Base-by-base conservation (phyloP, 768 basidiomycete species). In the Pleurotus giganteus region DNA sequence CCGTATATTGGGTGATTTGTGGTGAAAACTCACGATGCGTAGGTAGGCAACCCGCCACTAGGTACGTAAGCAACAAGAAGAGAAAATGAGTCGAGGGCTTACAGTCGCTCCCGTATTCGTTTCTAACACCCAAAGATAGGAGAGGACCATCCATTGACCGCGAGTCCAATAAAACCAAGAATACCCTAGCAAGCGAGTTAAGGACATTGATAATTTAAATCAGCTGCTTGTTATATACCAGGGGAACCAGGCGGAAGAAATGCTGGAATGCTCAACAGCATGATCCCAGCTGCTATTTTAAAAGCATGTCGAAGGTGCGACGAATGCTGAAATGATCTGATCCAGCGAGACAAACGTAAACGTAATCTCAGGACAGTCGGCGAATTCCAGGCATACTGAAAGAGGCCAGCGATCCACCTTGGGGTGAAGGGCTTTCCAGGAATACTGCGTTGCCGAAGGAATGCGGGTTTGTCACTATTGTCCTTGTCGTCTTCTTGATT, bases 131-230 rank as follows among this genome's bases (percentile, higher is more conserved):
- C 77, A 80, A 1, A 80, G 64, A 61, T 77, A 78, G 24, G 73
- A 76, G 56, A 79, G 74, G 7, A 76, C 65, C 73, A 79, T 75
- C 79, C 79, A 80, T 54, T 79, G 79, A 13, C 76, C 77, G 44
- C 71, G 73, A 24, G 64, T 65, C 11, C 37, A 52, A 11, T 49
- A 51, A 58, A 73, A 81, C 76, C 77, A 79, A 27, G 57, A 47
- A 29, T 63, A 63, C 21, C 66, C 76, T 80, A 43, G 45, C 19
- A 31, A 21, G n/a, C 12, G 43, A 36, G 51, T 26, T 57, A 34
- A 24, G 39, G 21, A 7, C 34, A 27, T 32, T 29, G 17, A 53
- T 29, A 29, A n/a, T 19, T 15, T 19, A 28, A 12, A 5, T 15
- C n/a, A n/a, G n/a, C n/a, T n/a, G 21, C 15, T 24, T 8, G 32